These are phyloP conservation scores for Polysphondylium violaceum DNA, from an alignment of 78 protist genomes.

Conservation along the genomic window DNA sequence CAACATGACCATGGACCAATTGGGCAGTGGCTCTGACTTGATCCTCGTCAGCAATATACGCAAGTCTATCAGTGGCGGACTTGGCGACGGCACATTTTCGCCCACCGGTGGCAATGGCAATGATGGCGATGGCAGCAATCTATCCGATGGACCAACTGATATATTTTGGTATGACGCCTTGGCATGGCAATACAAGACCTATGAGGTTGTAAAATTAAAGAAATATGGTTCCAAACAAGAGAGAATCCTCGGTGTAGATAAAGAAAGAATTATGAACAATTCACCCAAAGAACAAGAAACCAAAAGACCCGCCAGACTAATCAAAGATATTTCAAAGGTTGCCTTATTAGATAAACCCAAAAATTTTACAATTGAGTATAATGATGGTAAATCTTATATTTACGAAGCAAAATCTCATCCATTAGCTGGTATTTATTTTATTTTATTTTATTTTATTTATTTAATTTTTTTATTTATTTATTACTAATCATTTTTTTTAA, in stretches of 20 bases:
- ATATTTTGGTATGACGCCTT: slow-evolving; percentile 72
- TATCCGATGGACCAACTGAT: slow-evolving; percentile 5
- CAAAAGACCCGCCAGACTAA: slow-evolving; percentile 77
- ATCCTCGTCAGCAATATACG: neutral
- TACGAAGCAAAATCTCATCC: slow-evolving; percentile 59
- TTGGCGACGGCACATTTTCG: neutral
- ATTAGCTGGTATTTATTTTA: slow-evolving; percentile 2
- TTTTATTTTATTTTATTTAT: neutral
- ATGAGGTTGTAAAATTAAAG: slow-evolving; percentile 46
- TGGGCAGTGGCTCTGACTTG: slow-evolving; percentile 26
- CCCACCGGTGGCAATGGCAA: slow-evolving; percentile 20
- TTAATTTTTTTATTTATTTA: neutral
- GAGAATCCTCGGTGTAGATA: slow-evolving; percentile 70
- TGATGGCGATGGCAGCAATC: neutral
- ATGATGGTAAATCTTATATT: slow-evolving; percentile 64
- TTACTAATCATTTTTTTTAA: neutral
- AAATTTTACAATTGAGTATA: slow-evolving; percentile 63
- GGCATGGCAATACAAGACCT: slow-evolving; percentile 60
- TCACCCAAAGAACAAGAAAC: slow-evolving; percentile 72
- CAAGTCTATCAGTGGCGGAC: too few species aligned
- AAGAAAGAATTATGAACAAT: slow-evolving; percentile 65
- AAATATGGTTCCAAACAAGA: slow-evolving; percentile 77
- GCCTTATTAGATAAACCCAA: slow-evolving; percentile 63
- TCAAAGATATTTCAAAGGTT: slow-evolving; percentile 64
- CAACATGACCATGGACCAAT: slow-evolving; percentile 45